Evolutionary conservation across 805 yeast species (phyloP).

Genomic region (Schwanniomyces sp.): DNA sequence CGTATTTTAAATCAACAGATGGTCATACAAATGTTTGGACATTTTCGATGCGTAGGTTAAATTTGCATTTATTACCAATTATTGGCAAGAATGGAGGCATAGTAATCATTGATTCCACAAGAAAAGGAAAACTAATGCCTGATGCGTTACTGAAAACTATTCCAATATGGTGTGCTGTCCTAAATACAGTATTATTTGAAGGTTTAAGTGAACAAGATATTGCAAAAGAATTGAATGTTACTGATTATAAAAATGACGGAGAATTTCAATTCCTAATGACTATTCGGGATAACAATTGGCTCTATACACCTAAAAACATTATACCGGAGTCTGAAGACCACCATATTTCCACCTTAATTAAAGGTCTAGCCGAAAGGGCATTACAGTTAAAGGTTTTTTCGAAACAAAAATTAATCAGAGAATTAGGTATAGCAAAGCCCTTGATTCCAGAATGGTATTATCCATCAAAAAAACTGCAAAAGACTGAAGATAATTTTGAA

Average conservation of each 20-base stretch:
- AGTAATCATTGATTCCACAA: slow-evolving; percentile 76
- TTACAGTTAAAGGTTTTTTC: slow-evolving; percentile 39
- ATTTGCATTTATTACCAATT: slow-evolving; percentile 64
- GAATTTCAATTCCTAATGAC: slow-evolving; percentile 1
- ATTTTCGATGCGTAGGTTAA: slow-evolving; percentile 70
- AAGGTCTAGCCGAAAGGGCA: slow-evolving; percentile 48
- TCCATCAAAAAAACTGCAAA: slow-evolving; percentile 32
- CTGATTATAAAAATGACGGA: not conserved
- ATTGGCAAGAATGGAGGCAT: slow-evolving; percentile 46
- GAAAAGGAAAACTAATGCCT: slow-evolving; percentile 82
- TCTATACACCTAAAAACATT: slow-evolving; percentile 35
- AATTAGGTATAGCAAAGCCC: slow-evolving; percentile 38
- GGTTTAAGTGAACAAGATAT: slow-evolving; percentile 9
- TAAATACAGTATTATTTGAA: slow-evolving; percentile 55
- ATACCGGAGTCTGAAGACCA: slow-evolving; percentile 58
- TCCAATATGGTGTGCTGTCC: slow-evolving; percentile 88
- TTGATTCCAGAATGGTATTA: slow-evolving; percentile 69
- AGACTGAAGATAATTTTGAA: slow-evolving; percentile 2
- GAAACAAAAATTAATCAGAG: slow-evolving; percentile 23
- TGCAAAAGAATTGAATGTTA: not conserved
- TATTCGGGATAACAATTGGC: slow-evolving; percentile 26
- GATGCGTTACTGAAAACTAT: slow-evolving; percentile 85
- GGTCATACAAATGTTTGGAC: slow-evolving; percentile 85
- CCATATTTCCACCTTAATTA: slow-evolving; percentile 49
- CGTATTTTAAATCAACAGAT: slow-evolving; percentile 88